Percentiles rank a stretch among this genome's conserved stretches.
Evolutionary conservation across 2,329 filamentous ascomycete species (phyloP).

Genomic region (Paramyrothecium roridum): DNA sequence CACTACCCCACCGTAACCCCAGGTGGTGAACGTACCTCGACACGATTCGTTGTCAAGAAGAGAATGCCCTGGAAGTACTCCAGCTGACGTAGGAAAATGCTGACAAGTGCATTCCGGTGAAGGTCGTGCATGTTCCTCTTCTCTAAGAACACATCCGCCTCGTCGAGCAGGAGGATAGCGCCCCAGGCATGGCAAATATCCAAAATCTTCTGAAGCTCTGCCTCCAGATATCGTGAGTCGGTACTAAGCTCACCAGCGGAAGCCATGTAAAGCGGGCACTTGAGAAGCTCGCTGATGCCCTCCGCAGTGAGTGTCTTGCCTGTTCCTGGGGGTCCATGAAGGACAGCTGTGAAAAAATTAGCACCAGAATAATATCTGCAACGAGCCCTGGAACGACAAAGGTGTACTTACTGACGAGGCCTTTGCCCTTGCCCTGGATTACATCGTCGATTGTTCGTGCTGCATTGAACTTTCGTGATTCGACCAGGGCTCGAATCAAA

Average conservation of each 20-base stretch:
- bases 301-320: slow-evolving; percentile 89
- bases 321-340: slow-evolving; percentile 83
- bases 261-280: slow-evolving; percentile 79
- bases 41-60: slow-evolving; percentile 85
- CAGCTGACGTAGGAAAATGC: slow-evolving; percentile 79
- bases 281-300: slow-evolving; percentile 78
- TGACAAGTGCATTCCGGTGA: slow-evolving; percentile 80
- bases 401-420: slow-evolving; percentile 60
- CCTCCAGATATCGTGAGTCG: slow-evolving; percentile 69
- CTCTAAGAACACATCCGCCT: slow-evolving; percentile 82
- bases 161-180: slow-evolving; percentile 79
- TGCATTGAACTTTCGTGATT: slow-evolving; percentile 79
- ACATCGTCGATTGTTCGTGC: slow-evolving; percentile 81
- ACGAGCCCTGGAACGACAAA: neutral
- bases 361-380: slow-evolving; percentile 2
- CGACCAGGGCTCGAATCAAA: slow-evolving; percentile 73
- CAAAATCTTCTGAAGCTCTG: slow-evolving; percentile 77
- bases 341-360: slow-evolving; percentile 47
- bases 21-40: slow-evolving; percentile 46
- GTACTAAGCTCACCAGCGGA: slow-evolving; percentile 80
- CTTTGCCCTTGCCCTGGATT: slow-evolving; percentile 81
- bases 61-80: slow-evolving; percentile 93
- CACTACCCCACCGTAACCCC: neutral
- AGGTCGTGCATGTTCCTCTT: slow-evolving; percentile 80
- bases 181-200: slow-evolving; percentile 86